A percentile compares a stretch with the other conserved stretches of the same genome.
Conservation (phyloP, 208 protist genomes). For the Trypanosoma lewisi region DNA sequence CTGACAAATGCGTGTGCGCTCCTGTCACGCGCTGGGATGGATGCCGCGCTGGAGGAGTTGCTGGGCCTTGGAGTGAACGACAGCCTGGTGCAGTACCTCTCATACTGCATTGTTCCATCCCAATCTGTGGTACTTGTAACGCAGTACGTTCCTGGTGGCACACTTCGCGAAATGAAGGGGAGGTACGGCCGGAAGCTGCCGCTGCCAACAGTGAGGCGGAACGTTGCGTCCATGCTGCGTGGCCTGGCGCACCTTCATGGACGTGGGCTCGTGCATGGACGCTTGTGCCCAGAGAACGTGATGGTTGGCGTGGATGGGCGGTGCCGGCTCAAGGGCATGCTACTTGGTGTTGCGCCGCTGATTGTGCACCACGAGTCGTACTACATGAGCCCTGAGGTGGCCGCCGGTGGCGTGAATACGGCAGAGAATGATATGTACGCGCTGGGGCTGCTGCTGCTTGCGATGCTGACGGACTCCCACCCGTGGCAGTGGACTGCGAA, state of each 20-base stretch:
- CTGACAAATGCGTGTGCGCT: slow-evolving; percentile 3
- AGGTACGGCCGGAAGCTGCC: slow-evolving; percentile 23
- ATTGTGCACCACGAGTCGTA: slow-evolving; percentile 22
- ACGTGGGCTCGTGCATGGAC: slow-evolving; percentile 26
- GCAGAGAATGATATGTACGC: slow-evolving; percentile 26
- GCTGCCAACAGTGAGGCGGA: slow-evolving; percentile 13
- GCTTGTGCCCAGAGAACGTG: slow-evolving; percentile 30
- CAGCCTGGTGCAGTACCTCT: slow-evolving; percentile 20
- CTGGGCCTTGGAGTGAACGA: slow-evolving; percentile 12
- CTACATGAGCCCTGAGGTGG: slow-evolving; percentile 36
- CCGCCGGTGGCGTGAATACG: slow-evolving; percentile 18
- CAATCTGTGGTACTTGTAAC: slow-evolving; percentile 9
- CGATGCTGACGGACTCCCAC: slow-evolving; percentile 29
- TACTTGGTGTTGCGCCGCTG: slow-evolving; percentile 12
- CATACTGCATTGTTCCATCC: slow-evolving; percentile 15
- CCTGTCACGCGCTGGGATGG: not conserved
- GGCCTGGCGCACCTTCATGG: slow-evolving; percentile 26
- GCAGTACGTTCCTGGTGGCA: slow-evolving; percentile 26
- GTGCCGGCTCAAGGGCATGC: slow-evolving; percentile 29
- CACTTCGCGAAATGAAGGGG: slow-evolving; percentile 19
- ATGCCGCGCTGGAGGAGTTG: slow-evolving; percentile 7
- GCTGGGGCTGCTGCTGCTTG: slow-evolving; percentile 23
- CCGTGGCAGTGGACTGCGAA: slow-evolving; percentile 36
- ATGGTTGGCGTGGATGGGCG: slow-evolving; percentile 24
- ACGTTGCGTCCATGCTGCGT: slow-evolving; percentile 24